Percentiles rank a stretch among this genome's conserved stretches.
phyloP scores from a whole-genome alignment of 768 basidiomycete genomes.

The Lepiota venenata region DNA sequence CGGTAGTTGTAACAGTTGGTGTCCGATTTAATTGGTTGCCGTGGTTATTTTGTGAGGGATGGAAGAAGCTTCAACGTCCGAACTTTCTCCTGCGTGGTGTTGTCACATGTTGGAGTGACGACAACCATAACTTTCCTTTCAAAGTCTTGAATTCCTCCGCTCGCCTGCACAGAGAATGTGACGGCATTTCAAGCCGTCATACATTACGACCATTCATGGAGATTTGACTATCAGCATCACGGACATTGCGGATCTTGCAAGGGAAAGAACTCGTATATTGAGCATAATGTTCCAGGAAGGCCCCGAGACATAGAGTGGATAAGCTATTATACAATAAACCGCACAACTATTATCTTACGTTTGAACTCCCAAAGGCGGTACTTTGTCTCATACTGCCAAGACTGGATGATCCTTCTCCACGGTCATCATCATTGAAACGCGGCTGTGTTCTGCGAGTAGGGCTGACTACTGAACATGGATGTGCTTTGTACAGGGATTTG shows the following conservation, averaged over 20 bases:
- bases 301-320: background rate
- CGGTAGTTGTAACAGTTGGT: too few relatives aligned
- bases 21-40: too few relatives aligned
- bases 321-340: background rate
- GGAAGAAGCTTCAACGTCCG: background rate
- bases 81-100: background rate
- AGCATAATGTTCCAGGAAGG: background rate
- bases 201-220: too few relatives aligned
- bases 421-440: conserved; percentile 40
- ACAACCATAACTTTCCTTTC: background rate
- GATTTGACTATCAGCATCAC: too few relatives aligned
- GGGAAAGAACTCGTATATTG: background rate
- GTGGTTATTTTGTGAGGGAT: background rate
- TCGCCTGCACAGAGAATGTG: background rate
- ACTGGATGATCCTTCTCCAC: conserved; percentile 68
- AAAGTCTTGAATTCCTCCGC: background rate
- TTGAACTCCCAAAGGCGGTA: conserved; percentile 79
- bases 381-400: conserved; percentile 72
- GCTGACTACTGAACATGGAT: conserved; percentile 18
- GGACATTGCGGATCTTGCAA: too few relatives aligned
- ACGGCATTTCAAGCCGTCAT: background rate
- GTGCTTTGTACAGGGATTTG: conserved; percentile 15
- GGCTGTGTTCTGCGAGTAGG: conserved; percentile 19
- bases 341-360: conserved; percentile 46
- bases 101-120: conserved; percentile 2